Conservation (phyloP, 805 yeast genomes). For the Blastobotrys parvus region DNA sequence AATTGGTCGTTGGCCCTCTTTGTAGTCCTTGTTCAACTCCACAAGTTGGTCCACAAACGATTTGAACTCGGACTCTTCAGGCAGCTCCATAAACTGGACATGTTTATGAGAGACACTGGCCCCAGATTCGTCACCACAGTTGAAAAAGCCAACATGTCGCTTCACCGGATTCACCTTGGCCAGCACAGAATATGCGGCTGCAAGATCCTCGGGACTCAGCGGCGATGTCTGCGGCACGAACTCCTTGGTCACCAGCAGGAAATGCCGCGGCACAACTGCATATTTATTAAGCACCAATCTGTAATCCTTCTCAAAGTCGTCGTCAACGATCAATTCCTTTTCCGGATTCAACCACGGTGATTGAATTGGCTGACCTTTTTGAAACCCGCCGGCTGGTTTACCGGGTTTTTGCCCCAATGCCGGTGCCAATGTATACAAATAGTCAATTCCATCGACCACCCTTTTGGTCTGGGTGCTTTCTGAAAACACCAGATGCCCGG, state of each 20-base stretch:
- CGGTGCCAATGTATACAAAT: slow-evolving; percentile 30
- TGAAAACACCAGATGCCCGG: slow-evolving; percentile 42
- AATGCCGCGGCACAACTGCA: slow-evolving; percentile 74
- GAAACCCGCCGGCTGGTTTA: slow-evolving; percentile 6
- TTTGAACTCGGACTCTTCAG: slow-evolving; percentile 37
- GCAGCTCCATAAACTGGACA: slow-evolving; percentile 73
- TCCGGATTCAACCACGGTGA: slow-evolving; percentile 80
- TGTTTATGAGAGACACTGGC: slow-evolving; percentile 96
- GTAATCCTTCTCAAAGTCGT: slow-evolving; percentile 41
- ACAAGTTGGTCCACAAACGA: slow-evolving; percentile 28
- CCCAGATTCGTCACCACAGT: slow-evolving; percentile 82
- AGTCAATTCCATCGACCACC: slow-evolving; percentile 27
- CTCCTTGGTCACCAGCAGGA: slow-evolving; percentile 67
- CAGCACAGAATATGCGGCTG: slow-evolving; percentile 49
- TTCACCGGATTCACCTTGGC: slow-evolving; percentile 37
- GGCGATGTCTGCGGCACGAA: slow-evolving; percentile 68
- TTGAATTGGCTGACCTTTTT: slow-evolving; percentile 2
- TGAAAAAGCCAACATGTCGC: slow-evolving; percentile 74
- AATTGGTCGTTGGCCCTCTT: slow-evolving; percentile 44
- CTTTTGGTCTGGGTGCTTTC: slow-evolving; percentile 35
- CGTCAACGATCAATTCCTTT: slow-evolving; percentile 56
- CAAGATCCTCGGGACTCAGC: slow-evolving; percentile 61
- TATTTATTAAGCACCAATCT: slow-evolving; percentile 75
- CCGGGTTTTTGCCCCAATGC: slow-evolving; percentile 29
- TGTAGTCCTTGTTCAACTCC: slow-evolving; percentile 16